phyloP scores from a whole-genome alignment of 2,329 filamentous ascomycete genomes.

The Apiospora phragmitis region DNA sequence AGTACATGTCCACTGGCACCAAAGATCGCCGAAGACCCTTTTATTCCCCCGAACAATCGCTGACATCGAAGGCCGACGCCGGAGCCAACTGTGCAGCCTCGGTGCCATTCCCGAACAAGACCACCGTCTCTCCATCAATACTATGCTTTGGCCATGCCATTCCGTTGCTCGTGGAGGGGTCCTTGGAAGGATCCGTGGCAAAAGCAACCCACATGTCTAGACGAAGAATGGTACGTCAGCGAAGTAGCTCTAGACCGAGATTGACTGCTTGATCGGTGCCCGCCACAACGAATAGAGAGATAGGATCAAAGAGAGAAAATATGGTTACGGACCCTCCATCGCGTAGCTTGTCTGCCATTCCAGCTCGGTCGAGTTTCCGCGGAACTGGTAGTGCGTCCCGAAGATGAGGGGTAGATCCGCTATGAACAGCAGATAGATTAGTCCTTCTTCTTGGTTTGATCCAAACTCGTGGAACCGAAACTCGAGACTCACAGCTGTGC shows the following conservation, averaged over 20 bases:
- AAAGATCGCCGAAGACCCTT: not conserved
- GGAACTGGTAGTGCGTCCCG: slow-evolving; percentile 31
- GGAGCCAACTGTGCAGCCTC: not conserved
- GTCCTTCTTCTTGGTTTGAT: not conserved
- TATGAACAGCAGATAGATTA: not conserved
- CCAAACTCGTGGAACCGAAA: not conserved
- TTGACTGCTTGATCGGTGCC: no score
- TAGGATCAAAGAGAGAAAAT: not conserved
- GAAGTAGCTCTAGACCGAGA: not conserved
- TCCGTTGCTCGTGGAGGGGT: not conserved
- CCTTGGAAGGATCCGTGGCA: not conserved
- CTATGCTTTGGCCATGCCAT: not conserved
- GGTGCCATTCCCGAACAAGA: not conserved
- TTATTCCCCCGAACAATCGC: not conserved
- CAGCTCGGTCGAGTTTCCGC: slow-evolving; percentile 30
- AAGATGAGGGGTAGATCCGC: slow-evolving; percentile 33
- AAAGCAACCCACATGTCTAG: not conserved
- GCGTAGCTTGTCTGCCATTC: slow-evolving; percentile 28
- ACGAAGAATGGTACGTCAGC: not conserved
- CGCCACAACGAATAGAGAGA: not conserved
- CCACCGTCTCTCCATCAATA: not conserved
- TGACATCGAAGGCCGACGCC: not conserved
- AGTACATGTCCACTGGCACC: not conserved
- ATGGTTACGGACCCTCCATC: slow-evolving; percentile 28
- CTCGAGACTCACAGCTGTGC: slow-evolving; percentile 25